Conservation (phyloP, 116 monocot species). For the Zostera marina region DNA sequence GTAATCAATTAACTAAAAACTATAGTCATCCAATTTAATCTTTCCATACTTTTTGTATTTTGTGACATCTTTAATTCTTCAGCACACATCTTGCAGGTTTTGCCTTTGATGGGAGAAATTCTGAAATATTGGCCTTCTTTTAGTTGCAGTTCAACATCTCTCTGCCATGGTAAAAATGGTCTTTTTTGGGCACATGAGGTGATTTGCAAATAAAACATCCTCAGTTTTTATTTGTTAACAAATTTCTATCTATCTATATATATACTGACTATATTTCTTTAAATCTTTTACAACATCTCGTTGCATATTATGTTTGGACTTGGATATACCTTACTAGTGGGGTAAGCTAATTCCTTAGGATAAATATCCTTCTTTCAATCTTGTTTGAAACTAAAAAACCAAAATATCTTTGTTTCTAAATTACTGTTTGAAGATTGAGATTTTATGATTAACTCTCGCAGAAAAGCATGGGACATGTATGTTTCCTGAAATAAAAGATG, state of each 20-base stretch:
- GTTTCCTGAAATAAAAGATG: slow-evolving; percentile 60
- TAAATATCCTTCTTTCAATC: background rate
- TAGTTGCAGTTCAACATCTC: slow-evolving; percentile 54
- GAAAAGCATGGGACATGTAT: slow-evolving; percentile 96
- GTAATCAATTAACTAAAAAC: slow-evolving; percentile 9
- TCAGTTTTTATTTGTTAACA: background rate
- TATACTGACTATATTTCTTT: background rate
- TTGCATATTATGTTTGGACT: background rate
- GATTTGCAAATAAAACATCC: background rate
- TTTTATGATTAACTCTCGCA: slow-evolving; percentile 14
- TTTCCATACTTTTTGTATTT: background rate
- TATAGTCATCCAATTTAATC: background rate
- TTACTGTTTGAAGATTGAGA: background rate
- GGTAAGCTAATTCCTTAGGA: background rate
- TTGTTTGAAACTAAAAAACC: background rate
- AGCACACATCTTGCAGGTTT: background rate
- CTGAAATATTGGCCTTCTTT: slow-evolving; percentile 81
- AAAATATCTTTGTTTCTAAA: background rate
- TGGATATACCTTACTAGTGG: background rate
- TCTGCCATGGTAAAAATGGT: slow-evolving; percentile 69
- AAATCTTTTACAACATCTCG: background rate
- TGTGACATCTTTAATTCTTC: background rate
- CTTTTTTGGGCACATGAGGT: slow-evolving; percentile 91
- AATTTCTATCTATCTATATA: background rate
- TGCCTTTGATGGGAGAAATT: slow-evolving; percentile 31